Conservation (phyloP, 148 eudicot species). For the Rhododendron griersonianum region DNA sequence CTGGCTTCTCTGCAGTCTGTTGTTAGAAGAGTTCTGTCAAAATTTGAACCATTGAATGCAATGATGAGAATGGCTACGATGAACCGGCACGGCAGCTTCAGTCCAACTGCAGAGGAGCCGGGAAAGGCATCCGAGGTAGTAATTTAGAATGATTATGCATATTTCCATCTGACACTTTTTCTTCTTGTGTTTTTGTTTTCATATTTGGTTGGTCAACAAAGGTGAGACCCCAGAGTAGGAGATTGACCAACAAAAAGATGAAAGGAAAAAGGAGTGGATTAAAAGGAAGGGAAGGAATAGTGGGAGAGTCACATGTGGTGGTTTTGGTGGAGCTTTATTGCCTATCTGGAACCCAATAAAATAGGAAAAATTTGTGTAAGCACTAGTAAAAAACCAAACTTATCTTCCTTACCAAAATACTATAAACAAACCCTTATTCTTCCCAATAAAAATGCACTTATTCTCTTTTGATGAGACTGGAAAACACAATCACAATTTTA, state of each 20-base stretch:
- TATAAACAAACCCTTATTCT: background rate
- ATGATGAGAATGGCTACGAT: no score
- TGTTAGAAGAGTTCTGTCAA: no score
- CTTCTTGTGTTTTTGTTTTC: background rate
- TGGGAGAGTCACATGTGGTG: slow-evolving; percentile 6
- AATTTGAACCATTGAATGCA: no score
- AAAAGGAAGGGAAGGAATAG: slow-evolving; percentile 17
- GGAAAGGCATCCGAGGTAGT: slow-evolving; percentile 13
- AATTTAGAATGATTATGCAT: background rate
- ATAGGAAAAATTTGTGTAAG: background rate
- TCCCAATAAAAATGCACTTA: background rate
- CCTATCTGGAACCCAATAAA: slow-evolving; percentile 1
- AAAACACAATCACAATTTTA: background rate
- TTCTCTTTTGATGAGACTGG: no score
- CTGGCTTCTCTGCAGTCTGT: no score
- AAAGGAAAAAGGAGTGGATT: slow-evolving; percentile 10
- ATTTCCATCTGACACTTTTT: background rate
- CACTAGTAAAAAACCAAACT: background rate
- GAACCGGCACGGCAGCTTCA: no score
- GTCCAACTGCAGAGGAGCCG: no score
- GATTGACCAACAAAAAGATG: slow-evolving; percentile 10
- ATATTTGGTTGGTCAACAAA: slow-evolving; percentile 16
- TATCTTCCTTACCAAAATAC: no score
- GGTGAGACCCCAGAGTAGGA: background rate
- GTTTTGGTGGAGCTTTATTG: background rate